Conservation (phyloP, 2,329 filamentous ascomycete species). For the Fusarium nodosum region DNA sequence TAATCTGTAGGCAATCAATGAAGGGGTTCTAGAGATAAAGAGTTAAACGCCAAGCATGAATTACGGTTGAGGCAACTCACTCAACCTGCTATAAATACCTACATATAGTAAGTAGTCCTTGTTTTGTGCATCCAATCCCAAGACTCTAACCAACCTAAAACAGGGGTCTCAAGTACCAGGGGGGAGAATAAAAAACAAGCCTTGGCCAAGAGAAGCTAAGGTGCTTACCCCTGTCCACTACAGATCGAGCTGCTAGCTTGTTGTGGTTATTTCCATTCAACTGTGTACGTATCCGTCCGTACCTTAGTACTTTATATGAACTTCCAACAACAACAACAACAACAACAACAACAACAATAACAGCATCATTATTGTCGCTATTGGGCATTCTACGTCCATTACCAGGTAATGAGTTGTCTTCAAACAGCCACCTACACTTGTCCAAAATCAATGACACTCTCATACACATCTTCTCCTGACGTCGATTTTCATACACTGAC, state of each 20-base stretch:
- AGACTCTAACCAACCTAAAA: conserved; percentile 31
- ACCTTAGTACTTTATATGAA: not conserved
- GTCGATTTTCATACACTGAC: conserved; percentile 6
- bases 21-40: not conserved
- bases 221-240: conserved; percentile 6
- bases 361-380: not conserved
- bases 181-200: conserved; percentile 19
- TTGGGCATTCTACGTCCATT: not conserved
- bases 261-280: conserved; percentile 3
- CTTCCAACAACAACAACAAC: not conserved
- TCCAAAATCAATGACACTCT: not conserved
- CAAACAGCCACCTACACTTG: not conserved
- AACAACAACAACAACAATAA: not conserved
- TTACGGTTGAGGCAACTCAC: not conserved
- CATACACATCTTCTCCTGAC: conserved; percentile 5
- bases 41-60: conserved; percentile 1
- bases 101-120: conserved; percentile 1
- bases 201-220: conserved; percentile 35
- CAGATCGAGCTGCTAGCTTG: conserved; percentile 1
- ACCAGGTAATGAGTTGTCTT: too few relatives aligned
- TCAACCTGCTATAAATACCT: not conserved
- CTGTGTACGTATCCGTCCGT: not conserved
- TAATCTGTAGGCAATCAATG: not conserved
- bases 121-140: conserved; percentile 5
- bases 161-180: conserved; percentile 21